These are phyloP conservation scores for Mucor indicus DNA, from an alignment of 371 early-diverging fungal genomes.

Conservation along the genomic window DNA sequence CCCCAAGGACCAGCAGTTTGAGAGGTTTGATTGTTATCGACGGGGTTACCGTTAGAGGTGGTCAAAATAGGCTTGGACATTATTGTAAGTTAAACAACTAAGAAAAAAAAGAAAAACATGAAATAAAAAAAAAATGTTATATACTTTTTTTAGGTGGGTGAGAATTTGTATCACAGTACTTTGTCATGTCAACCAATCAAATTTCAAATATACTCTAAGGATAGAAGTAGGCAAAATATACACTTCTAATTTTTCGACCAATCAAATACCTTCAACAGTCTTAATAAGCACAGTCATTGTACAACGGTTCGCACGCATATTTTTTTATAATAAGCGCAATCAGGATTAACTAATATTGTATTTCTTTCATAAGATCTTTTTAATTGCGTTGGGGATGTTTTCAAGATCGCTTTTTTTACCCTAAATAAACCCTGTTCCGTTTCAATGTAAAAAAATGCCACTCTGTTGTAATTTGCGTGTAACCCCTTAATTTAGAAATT, in stretches of 20 bases:
- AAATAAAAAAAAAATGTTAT: not conserved
- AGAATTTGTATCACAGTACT: not conserved
- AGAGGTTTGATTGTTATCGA: conserved; percentile 68
- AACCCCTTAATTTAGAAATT: too few relatives aligned
- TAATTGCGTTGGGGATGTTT: too few relatives aligned
- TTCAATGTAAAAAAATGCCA: too few relatives aligned
- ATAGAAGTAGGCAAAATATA: not conserved
- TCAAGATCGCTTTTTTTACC: too few relatives aligned
- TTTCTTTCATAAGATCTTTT: too few relatives aligned
- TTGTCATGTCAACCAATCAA: conserved; percentile 13
- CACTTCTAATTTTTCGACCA: not conserved
- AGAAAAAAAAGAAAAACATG: not conserved
- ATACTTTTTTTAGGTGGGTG: not conserved
- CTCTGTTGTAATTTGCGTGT: too few relatives aligned
- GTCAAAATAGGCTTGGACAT: conserved; percentile 34
- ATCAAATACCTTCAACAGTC: too few relatives aligned
- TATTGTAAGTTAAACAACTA: not conserved
- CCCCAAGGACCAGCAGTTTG: conserved; percentile 59
- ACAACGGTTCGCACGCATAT: too few relatives aligned
- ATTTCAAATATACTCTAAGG: conserved; percentile 11
- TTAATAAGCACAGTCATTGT: conserved; percentile 5
- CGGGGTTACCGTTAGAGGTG: conserved; percentile 64
- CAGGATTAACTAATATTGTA: too few relatives aligned
- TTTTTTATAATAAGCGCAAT: too few relatives aligned
- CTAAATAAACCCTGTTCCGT: too few relatives aligned